Evolutionary conservation across 129 eudicot genomes (phyloP).

Genomic region (Silybum marianum): DNA sequence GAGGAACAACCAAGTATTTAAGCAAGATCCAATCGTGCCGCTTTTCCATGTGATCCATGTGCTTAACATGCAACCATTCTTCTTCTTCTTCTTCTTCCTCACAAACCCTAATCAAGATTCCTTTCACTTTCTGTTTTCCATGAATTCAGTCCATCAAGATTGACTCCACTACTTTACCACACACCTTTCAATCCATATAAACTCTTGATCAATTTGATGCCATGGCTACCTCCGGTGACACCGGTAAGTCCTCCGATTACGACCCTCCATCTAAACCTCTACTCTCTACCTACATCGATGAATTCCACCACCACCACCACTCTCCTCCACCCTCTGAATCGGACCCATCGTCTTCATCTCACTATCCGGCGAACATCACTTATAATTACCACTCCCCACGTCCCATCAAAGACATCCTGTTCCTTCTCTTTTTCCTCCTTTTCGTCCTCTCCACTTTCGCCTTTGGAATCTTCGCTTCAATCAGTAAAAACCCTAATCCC

Average conservation of each 20-base stretch:
- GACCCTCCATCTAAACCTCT: constrained; percentile 53
- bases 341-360: constrained; percentile 53
- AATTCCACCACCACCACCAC: constrained; percentile 40
- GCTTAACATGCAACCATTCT: constrained; percentile 19
- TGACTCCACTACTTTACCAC: constrained; percentile 5
- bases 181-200: background rate
- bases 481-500: constrained; percentile 63
- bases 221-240: constrained; percentile 49
- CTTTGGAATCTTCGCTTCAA: constrained; percentile 81
- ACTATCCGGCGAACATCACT: constrained; percentile 60
- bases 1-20: background rate
- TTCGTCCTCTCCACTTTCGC: constrained; percentile 66
- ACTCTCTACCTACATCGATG: constrained; percentile 35
- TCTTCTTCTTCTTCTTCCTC: background rate
- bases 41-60: constrained; percentile 34
- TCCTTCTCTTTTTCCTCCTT: constrained; percentile 66
- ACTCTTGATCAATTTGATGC: background rate
- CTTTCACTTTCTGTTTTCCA: background rate
- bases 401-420: constrained; percentile 65
- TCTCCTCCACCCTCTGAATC: constrained; percentile 44
- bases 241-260: constrained; percentile 27
- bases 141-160: constrained; percentile 26
- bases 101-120: constrained; percentile 32
- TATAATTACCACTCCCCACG: constrained; percentile 52
- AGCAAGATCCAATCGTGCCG: constrained; percentile 19